Base-by-base conservation (phyloP, 441 rosid genomes). In the Sinapis alba region DNA sequence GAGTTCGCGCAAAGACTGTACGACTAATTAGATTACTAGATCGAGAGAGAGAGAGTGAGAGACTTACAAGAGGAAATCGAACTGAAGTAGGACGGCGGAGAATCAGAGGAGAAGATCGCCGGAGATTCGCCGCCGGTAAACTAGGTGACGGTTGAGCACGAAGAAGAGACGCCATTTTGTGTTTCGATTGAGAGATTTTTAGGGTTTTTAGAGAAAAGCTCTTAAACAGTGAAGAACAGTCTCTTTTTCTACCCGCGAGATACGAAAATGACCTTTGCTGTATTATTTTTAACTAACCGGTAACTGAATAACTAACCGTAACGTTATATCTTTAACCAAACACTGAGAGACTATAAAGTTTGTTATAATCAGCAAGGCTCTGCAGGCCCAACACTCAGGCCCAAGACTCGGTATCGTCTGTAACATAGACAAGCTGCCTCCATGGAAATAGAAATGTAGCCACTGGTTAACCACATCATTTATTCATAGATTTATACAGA, bases 401-500 rank as follows among this genome's bases (percentile, higher is more conserved):
- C 96, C 98, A 81, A 97, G 93, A 77, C 83, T 78, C 15, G 97
- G 98, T 36, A 93, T 59, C 36, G 88, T 79, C 71, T 84, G 85
- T 78, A 91, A 87, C 76, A 93, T 84, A 23, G 91, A 88, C 61
- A 91, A 82, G 78, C 92, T 88, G 93, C 84, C 83, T 20, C 73
- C 43, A 74, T 11, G 8, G 51, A 69, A 21, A 26, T 24, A 57
- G 2, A 58, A 16, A 54, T n/a, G 56, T 15, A 36, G 56, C 62
- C 5, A 58, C 19, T 58, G 62, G 13, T 59, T 18, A 61, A 11
- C 16, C 9, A 61, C 16, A 69, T 0, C 54, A 56, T 62, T 5
- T 12, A 50, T 2, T 2, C 27, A 11, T 62, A 62, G 38, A 62
- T 34, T 45, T 19, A 20, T 32, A 51, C 2, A 62, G 20, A 8